phyloP scores from a whole-genome alignment of 1,284 basidiomycete species.

The Cutaneotrichosporon curvatum region DNA sequence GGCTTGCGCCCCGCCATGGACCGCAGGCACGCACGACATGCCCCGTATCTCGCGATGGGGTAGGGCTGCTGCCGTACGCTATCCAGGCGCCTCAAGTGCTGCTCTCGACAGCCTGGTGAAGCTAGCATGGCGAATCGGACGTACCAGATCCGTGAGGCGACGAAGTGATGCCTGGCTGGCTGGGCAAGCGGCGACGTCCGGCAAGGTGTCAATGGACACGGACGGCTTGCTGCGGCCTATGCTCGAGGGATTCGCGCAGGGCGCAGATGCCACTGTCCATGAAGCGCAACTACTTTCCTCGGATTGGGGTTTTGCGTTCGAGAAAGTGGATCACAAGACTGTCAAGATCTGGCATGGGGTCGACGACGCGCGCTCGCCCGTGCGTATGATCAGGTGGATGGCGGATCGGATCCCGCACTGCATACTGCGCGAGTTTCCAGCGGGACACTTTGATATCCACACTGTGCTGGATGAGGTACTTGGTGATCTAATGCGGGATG shows the following conservation, averaged over 20 bases:
- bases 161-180: constrained; percentile 2
- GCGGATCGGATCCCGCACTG: constrained; percentile 5
- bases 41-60: neutral
- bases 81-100: no score
- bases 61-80: no score
- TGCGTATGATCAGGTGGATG: constrained; percentile 4
- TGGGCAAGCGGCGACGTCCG: neutral
- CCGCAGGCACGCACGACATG: neutral
- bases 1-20: constrained; percentile 13
- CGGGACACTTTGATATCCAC: constrained; percentile 8
- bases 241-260: constrained; percentile 8
- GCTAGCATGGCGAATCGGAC: no score
- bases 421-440: neutral
- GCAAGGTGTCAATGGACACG: neutral
- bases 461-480: neutral
- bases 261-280: neutral
- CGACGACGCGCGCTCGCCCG: constrained; percentile 4
- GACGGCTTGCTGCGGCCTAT: neutral
- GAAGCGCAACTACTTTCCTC: constrained; percentile 8
- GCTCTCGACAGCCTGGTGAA: no score
- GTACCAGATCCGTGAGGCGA: neutral
- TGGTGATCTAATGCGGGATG: no score
- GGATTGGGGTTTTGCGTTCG: constrained; percentile 6
- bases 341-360: constrained; percentile 11
- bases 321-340: neutral